Percentiles rank a stretch among this genome's conserved stretches.
These are phyloP conservation scores for Chenopodium album DNA, from an alignment of 148 eudicot species.

Conservation along the genomic window DNA sequence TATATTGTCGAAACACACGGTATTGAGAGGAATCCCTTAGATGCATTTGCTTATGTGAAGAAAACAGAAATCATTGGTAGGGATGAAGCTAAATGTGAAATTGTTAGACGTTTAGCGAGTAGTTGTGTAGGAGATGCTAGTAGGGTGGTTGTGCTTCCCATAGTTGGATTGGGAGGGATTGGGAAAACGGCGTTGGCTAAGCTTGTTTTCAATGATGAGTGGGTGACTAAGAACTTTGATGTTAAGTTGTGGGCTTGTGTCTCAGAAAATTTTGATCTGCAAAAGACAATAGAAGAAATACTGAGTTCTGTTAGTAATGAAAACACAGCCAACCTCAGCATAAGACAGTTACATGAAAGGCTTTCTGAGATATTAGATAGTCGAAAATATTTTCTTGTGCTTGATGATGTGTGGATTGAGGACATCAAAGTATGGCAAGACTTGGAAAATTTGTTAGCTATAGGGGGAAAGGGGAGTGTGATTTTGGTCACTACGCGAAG, in stretches of 20 bases:
- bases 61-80: constrained; percentile 23
- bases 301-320: constrained; percentile 3
- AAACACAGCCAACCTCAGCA: neutral
- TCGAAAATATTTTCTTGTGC: constrained; percentile 23
- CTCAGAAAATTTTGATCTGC: constrained; percentile 20
- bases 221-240: constrained; percentile 13
- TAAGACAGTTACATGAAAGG: constrained; percentile 7
- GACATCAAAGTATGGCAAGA: constrained; percentile 16
- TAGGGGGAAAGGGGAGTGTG: constrained; percentile 15
- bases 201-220: constrained; percentile 20
- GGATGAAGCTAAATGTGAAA: constrained; percentile 11
- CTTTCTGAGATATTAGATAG: neutral
- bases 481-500: constrained; percentile 31
- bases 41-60: neutral
- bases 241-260: constrained; percentile 35
- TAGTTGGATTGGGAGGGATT: constrained; percentile 36
- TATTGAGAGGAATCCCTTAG: constrained; percentile 19
- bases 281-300: constrained; percentile 16
- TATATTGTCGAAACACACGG: neutral
- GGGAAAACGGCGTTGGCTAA: constrained; percentile 37
- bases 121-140: neutral
- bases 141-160: constrained; percentile 22
- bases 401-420: constrained; percentile 38
- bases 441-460: constrained; percentile 12
- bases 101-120: neutral